phyloP scores from a whole-genome alignment of 2,329 filamentous ascomycete species.

The Rasamsonia emersonii region DNA sequence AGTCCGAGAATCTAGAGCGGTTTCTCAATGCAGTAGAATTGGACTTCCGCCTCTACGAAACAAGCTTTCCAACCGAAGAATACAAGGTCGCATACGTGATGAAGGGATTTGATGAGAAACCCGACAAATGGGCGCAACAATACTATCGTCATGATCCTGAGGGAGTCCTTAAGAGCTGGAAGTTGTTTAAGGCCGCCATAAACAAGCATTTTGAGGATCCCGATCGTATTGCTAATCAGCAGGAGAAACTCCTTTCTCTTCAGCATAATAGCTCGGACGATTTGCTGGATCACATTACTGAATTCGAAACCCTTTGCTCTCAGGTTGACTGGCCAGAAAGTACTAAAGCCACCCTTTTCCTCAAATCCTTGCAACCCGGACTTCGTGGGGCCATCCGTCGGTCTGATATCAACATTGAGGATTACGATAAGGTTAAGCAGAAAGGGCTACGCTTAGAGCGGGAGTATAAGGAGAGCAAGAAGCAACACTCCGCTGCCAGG shows the following conservation, averaged over 20 bases:
- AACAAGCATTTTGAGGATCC: not conserved
- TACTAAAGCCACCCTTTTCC: not conserved
- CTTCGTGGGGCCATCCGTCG: not conserved
- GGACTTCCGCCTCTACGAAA: not conserved
- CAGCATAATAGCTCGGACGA: not conserved
- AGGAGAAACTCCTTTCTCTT: not conserved
- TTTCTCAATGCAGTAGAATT: not conserved
- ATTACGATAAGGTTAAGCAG: no score
- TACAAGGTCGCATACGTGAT: not conserved
- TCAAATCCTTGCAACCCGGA: no score
- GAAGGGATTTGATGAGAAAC: not conserved
- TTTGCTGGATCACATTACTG: constrained; percentile 1
- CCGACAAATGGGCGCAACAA: not conserved
- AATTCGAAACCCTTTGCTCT: not conserved
- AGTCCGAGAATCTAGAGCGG: not conserved
- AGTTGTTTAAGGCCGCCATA: not conserved
- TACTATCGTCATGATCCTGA: not conserved
- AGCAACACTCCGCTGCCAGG: no score
- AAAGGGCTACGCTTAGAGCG: no score
- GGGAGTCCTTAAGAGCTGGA: not conserved
- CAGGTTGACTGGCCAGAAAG: not conserved
- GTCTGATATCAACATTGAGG: no score
- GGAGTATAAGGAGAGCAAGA: no score
- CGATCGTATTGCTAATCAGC: not conserved
- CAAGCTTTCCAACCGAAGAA: not conserved